Evolutionary conservation across 2,329 filamentous ascomycete genomes (phyloP), one percentile per base, ranked within the genome.

Genomic region (Alternaria incomplexa): DNA sequence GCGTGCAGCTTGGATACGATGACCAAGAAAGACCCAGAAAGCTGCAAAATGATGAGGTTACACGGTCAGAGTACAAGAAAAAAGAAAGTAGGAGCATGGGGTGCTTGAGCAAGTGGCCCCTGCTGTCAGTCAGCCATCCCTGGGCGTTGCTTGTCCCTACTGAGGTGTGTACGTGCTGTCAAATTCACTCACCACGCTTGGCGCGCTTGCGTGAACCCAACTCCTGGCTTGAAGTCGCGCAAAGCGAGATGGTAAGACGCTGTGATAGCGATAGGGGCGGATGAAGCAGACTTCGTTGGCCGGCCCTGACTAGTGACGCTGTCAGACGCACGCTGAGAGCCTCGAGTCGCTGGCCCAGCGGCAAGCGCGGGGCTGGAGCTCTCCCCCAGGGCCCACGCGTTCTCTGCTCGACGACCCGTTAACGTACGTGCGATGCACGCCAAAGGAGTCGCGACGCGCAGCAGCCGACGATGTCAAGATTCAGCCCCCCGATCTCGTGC

Each of bases 351-450:
- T 26, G 26, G 2, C 7, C n/a, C 30, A 32, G 47, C 47, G 47
- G 47, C 11, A 50, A 50, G 26, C 47, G 47, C 47, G 47, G 47
- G 47, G 26, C 26, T 50, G 12, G 25, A 50, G 47, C 26, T 28
- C 26, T 30, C n/a, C 25, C 3, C 30, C 30, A 50, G 25, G 30
- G 56, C 56, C 56, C 56, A 59, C 56, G 45, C 20, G 56, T 53
- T 59, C 47, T 17, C 5, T 58, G 32, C 36, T 53, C 7, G 7
- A 51, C 6, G 3, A 20, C 13, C 28, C 28, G 3, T 32, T 15
- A 8, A 5, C 12, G 28, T 22, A 36, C 5, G 20, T 36, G 9
- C 28, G 5, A 56, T 56, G 40, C 53, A 30, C 25, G 10, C 25
- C 3, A 28, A 56, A 48, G 54, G 20, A 22, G 44, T 26, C 4